These are phyloP conservation scores for Endothia cerciana DNA, from an alignment of 2,329 filamentous ascomycete species.

Conservation along the genomic window DNA sequence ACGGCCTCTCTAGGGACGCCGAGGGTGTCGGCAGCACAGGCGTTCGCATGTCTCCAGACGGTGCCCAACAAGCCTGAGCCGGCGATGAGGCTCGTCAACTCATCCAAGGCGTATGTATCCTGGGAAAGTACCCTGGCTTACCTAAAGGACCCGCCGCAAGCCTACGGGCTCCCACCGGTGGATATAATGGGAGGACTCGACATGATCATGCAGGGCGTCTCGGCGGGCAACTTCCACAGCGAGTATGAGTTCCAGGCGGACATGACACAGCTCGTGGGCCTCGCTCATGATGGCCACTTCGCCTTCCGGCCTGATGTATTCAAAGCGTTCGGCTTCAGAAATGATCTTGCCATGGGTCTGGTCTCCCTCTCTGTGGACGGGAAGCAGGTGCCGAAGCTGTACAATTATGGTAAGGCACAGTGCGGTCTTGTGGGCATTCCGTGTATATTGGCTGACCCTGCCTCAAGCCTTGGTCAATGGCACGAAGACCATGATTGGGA, in stretches of 20 bases:
- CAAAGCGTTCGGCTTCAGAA: conserved; percentile 53
- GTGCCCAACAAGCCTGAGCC: conserved; percentile 44
- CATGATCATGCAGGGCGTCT: conserved; percentile 48
- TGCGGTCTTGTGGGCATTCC: neutral
- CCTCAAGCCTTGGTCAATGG: conserved; percentile 40
- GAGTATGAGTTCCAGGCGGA: conserved; percentile 61
- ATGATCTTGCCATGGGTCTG: conserved; percentile 41
- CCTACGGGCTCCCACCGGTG: conserved; percentile 52
- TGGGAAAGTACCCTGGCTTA: conserved; percentile 54
- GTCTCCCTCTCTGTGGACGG: conserved; percentile 67
- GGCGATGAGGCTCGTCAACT: conserved; percentile 42
- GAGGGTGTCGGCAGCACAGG: conserved; percentile 42
- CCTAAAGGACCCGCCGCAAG: conserved; percentile 54
- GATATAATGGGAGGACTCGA: conserved; percentile 53
- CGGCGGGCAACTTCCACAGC: conserved; percentile 48
- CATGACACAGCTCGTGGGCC: conserved; percentile 55
- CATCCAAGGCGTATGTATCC: conserved; percentile 46
- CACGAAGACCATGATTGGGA: conserved; percentile 33
- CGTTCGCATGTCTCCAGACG: conserved; percentile 43
- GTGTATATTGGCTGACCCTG: neutral
- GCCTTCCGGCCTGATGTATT: conserved; percentile 58
- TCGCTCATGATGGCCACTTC: conserved; percentile 69
- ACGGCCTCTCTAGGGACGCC: conserved; percentile 32
- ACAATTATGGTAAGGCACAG: conserved; percentile 47
- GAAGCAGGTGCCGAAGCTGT: conserved; percentile 60